Evolutionary conservation across 331 rosid genomes (phyloP), one percentile per base, ranked within the genome.

Genomic region (Rosa hybrid): DNA sequence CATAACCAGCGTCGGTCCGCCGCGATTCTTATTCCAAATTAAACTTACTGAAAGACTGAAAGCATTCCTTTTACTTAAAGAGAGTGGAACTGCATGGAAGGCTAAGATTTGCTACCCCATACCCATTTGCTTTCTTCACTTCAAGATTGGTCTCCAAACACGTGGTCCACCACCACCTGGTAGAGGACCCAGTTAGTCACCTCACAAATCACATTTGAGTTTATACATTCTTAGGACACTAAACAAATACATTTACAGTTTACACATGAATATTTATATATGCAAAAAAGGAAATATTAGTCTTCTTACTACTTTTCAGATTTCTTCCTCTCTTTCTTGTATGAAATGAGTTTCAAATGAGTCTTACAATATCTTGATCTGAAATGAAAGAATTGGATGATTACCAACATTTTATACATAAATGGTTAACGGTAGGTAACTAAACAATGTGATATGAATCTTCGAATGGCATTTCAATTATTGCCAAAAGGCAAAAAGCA

Each of bases 381-480:
- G 34, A 70, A 9, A 44, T 70, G 4, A 63, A 4, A 42, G 38
- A 5, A 69, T 69, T 18, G 50, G 74, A 41, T 17, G 27, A 39
- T 17, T 39, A 44, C 20, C 53, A 17, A 34, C 42, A 3, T 0
- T 38, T 68, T 68, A 68, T 18, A 18, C 5, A 7, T n/a, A 0
- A 48, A 71, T 7, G 51, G 76, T 9, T 23, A 71, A 78, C 62
- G 80, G 71, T 69, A 67, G 12, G 25, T 38, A 53, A 76, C 18
- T 23, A 80, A 21, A 63, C 39, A 53, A 60, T 56, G 30, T 84
- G 85, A 83, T 78, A 63, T 89, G 92, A 89, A 91, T 90, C 86
- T 88, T 81, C 80, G 89, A 90, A 91, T 91, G 90, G 89, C 80
- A 90, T 89, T 83, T 91, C 87, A 91, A 90, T 94, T 88, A 94